Conservation (phyloP, 2,329 filamentous ascomycete species). For the Penicillium sp. region DNA sequence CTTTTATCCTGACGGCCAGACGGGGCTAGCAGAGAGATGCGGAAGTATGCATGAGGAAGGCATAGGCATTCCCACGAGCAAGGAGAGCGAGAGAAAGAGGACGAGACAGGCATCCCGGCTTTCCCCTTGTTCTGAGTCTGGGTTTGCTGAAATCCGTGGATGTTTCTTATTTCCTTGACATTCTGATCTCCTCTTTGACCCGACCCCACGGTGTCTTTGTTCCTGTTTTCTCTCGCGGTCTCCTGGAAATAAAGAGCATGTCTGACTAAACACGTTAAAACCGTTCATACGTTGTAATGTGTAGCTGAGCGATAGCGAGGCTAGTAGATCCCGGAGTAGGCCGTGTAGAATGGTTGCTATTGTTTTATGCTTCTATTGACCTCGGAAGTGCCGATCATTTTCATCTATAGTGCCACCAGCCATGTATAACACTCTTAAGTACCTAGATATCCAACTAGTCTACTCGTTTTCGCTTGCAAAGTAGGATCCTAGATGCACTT, state of each 20-base stretch:
- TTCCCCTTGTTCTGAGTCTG: constrained; percentile 5
- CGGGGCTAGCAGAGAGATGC: constrained; percentile 24
- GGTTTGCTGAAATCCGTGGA: constrained; percentile 6
- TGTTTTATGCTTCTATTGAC: neutral
- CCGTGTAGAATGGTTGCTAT: neutral
- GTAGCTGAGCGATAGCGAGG: neutral
- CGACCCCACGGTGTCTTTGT: constrained; percentile 25
- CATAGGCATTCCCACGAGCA: constrained; percentile 18
- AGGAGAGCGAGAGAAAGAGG: constrained; percentile 20
- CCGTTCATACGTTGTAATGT: constrained; percentile 10
- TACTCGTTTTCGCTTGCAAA: neutral
- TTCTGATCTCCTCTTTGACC: constrained; percentile 26
- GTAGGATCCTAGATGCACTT: neutral
- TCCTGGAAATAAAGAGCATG: constrained; percentile 31
- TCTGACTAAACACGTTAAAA: constrained; percentile 25
- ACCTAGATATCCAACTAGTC: no score
- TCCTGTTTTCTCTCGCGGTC: constrained; percentile 27
- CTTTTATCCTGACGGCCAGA: constrained; percentile 26
- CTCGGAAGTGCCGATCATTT: neutral
- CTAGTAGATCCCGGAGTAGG: neutral
- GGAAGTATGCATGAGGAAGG: constrained; percentile 19
- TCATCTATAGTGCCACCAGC: neutral
- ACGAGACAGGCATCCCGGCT: constrained; percentile 16
- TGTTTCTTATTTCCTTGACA: constrained; percentile 19
- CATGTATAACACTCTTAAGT: no score